These are phyloP conservation scores for Cutaneotrichosporon dermatis DNA, from an alignment of 1,284 basidiomycete species.

Conservation along the genomic window DNA sequence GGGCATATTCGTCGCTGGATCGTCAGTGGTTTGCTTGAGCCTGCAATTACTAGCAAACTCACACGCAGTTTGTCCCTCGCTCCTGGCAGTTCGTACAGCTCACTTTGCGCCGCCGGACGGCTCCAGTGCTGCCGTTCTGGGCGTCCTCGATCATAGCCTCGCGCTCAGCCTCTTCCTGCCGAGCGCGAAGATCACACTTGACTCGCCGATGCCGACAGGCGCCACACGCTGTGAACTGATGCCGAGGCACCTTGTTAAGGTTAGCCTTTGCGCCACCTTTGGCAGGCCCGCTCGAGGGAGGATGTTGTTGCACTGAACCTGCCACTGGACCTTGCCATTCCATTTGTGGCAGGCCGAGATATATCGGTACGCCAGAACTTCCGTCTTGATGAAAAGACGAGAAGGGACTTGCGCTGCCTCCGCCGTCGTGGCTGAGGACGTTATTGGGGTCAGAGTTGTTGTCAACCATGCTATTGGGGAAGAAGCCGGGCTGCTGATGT, in stretches of 20 bases:
- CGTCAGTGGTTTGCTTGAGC: neutral
- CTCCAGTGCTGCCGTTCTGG: neutral
- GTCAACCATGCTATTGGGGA: neutral
- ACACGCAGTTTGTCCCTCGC: constrained; percentile 78
- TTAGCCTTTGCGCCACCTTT: constrained; percentile 1
- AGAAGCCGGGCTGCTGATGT: neutral
- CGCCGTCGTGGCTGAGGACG: neutral
- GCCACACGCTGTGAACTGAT: constrained; percentile 81
- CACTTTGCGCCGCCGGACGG: constrained; percentile 35
- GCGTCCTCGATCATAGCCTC: constrained; percentile 10
- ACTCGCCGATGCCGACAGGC: constrained; percentile 77
- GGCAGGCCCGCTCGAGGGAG: neutral
- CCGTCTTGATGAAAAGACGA: neutral
- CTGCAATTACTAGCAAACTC: constrained; percentile 39
- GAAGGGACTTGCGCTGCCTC: neutral
- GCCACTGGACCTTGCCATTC: constrained; percentile 3
- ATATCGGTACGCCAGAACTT: neutral
- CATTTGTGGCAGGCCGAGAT: constrained; percentile 3
- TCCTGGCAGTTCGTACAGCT: constrained; percentile 79
- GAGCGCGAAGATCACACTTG: constrained; percentile 45
- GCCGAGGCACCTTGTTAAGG: constrained; percentile 59
- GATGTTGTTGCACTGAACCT: neutral
- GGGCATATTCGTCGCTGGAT: constrained; percentile 72
- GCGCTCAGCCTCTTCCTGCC: constrained; percentile 34
- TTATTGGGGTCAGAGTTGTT: neutral